Percentiles rank a stretch among this genome's conserved stretches.
Evolutionary conservation across 1,284 basidiomycete genomes (phyloP).

Genomic region (Trametes sp.): DNA sequence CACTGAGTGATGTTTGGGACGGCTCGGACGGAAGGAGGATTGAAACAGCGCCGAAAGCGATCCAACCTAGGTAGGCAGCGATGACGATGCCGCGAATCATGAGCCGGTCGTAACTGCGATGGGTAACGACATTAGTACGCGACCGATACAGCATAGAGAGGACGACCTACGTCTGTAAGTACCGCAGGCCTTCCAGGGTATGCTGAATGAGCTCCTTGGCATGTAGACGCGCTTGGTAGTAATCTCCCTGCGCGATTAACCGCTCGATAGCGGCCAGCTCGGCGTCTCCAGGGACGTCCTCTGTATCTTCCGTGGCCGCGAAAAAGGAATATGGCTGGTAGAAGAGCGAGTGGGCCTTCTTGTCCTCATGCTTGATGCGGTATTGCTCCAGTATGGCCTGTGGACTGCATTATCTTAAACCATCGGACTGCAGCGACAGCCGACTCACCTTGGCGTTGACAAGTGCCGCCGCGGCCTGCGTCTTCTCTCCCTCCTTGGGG

Average conservation of each 20-base stretch:
- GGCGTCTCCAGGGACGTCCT: conserved; percentile 36
- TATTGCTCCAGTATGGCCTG: conserved; percentile 84
- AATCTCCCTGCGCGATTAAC: conserved; percentile 53
- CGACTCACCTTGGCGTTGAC: conserved; percentile 70
- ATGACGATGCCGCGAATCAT: conserved; percentile 77
- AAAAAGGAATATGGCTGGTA: conserved; percentile 75
- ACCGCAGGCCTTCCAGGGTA: conserved; percentile 74
- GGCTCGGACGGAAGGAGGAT: conserved; percentile 47
- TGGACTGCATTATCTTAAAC: conserved; percentile 1
- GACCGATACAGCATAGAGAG: too few species aligned
- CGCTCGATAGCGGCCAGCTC: conserved; percentile 52
- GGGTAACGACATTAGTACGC: not conserved
- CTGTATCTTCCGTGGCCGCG: conserved; percentile 44
- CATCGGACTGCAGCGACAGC: not conserved
- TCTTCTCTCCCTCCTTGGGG: conserved; percentile 44
- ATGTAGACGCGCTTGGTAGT: conserved; percentile 56
- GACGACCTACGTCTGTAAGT: conserved; percentile 75
- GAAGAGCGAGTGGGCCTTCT: conserved; percentile 61
- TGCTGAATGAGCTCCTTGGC: conserved; percentile 64
- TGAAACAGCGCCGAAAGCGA: conserved; percentile 66
- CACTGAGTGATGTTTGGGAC: not conserved
- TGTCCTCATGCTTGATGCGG: conserved; percentile 76
- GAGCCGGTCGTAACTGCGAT: conserved; percentile 72
- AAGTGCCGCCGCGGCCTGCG: conserved; percentile 64
- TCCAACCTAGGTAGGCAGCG: conserved; percentile 82